Evolutionary conservation across 148 eudicot genomes (phyloP), one percentile per base, ranked within the genome.

Genomic region (Cornus controversa): DNA sequence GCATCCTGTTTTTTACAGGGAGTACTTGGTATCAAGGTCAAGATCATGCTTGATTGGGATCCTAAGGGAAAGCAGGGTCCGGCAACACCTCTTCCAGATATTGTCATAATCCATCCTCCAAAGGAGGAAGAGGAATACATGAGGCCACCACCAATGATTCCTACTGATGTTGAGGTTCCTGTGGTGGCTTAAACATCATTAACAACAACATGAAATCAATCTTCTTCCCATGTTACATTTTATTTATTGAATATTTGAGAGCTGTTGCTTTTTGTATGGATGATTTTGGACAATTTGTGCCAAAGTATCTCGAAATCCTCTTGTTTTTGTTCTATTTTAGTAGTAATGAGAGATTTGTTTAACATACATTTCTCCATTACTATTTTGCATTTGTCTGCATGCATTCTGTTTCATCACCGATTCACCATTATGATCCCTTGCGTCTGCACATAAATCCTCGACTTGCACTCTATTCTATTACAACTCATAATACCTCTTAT

Each of bases 21-120:
- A 45, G 93, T 92, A 1, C 92, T 90, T 23, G 93, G 96, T 23
- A 90, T 92, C 72, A 92, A 90, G 81, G 96, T 92, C 0, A 92
- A 92, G 89, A 92, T 92, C 69, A 88, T 92, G 96, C 91, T 92
- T 13, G 93, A 83, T 75, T 88, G 93, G 91, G 93, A 92, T 80
- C 93, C 96, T 2, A 90, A 85, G 63, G 96, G 96, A n/a, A 87
- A 90, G 83, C 81, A 74, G 31, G 96, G 96, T 25, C 96, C 93
- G 1, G 80, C 57, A 20, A 92, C 91, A 14, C 96, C 93, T 18
- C 90, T 91, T 15, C 96, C 96, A 0, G 96, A 91, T 85, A 77
- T 90, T 18, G 96, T 91, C 25, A 88, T 77, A 0, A 91, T 91
- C 68, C 96, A 88, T 72, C 84, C 85, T 34, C 96, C 96, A n/a